These are phyloP conservation scores for Astraeus odoratus DNA, from an alignment of 768 basidiomycete genomes.

Conservation along the genomic window DNA sequence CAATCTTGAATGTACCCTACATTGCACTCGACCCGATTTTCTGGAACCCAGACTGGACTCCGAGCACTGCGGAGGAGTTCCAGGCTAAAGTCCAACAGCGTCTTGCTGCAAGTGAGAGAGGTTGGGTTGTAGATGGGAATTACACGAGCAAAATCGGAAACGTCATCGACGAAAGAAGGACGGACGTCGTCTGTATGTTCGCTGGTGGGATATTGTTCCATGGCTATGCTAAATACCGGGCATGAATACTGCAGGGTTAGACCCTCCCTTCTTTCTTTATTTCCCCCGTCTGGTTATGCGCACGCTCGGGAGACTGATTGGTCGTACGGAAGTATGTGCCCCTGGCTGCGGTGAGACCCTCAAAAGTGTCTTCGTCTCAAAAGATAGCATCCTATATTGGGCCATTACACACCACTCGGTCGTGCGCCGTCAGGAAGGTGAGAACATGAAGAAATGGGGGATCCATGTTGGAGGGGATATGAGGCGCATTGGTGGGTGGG, in stretches of 20 bases:
- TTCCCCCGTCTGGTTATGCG: conserved; percentile 49
- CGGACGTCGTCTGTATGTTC: conserved; percentile 43
- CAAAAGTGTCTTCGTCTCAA: conserved; percentile 34
- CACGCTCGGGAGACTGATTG: conserved; percentile 36
- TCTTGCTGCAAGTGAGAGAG: conserved; percentile 26
- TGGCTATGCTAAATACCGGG: background rate
- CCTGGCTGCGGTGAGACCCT: conserved; percentile 39
- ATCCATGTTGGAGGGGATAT: conserved; percentile 29
- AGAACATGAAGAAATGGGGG: conserved; percentile 28
- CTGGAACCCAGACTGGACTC: conserved; percentile 41
- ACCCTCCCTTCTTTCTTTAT: conserved; percentile 53
- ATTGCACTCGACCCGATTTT: conserved; percentile 39
- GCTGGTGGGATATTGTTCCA: background rate
- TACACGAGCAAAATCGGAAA: conserved; percentile 23
- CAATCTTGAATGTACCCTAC: conserved; percentile 35
- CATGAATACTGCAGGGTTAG: conserved; percentile 40
- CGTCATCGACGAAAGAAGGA: conserved; percentile 31
- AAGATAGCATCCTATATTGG: conserved; percentile 45
- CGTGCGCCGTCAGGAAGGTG: conserved; percentile 20
- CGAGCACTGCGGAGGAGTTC: conserved; percentile 22
- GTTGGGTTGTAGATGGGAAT: conserved; percentile 49
- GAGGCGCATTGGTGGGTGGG: conserved; percentile 47
- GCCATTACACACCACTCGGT: conserved; percentile 36
- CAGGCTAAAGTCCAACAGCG: conserved; percentile 8
- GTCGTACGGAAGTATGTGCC: conserved; percentile 32